Conservation (phyloP, 2,329 filamentous ascomycete genomes). For the Trichothecium roseum region DNA sequence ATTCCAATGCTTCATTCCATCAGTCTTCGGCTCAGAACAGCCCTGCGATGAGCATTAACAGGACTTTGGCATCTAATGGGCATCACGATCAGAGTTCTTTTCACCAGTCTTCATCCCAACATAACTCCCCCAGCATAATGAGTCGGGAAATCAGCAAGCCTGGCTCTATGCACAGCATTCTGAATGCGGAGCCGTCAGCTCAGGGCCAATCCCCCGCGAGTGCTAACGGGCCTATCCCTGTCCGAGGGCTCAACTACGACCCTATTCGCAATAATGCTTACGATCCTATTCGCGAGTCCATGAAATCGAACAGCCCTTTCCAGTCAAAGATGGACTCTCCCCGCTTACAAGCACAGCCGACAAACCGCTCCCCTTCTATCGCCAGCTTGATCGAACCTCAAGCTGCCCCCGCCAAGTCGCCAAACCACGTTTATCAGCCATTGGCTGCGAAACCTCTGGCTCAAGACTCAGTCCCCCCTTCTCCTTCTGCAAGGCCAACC, state of each 20-base stretch:
- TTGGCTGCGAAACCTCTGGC: slow-evolving; percentile 15
- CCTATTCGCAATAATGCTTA: slow-evolving; percentile 68
- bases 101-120: background rate
- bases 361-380: slow-evolving; percentile 65
- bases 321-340: slow-evolving; percentile 35
- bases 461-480: slow-evolving; percentile 26
- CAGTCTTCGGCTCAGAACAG: slow-evolving; percentile 4
- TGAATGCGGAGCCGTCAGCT: slow-evolving; percentile 41
- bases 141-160: slow-evolving; percentile 39
- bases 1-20: background rate
- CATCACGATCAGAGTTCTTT: background rate
- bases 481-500: slow-evolving; percentile 25
- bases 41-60: slow-evolving; percentile 13
- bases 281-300: slow-evolving; percentile 53
- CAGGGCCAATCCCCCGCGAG: slow-evolving; percentile 31
- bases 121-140: slow-evolving; percentile 30
- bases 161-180: slow-evolving; percentile 43
- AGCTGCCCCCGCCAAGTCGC: slow-evolving; percentile 18
- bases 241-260: slow-evolving; percentile 74
- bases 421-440: slow-evolving; percentile 16
- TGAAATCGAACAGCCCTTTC: slow-evolving; percentile 40
- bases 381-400: slow-evolving; percentile 69
- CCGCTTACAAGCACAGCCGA: slow-evolving; percentile 24
- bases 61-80: no score
- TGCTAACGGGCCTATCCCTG: slow-evolving; percentile 32